Base-by-base conservation (phyloP, 495 filamentous ascomycete genomes). In the Xylaria curta region DNA sequence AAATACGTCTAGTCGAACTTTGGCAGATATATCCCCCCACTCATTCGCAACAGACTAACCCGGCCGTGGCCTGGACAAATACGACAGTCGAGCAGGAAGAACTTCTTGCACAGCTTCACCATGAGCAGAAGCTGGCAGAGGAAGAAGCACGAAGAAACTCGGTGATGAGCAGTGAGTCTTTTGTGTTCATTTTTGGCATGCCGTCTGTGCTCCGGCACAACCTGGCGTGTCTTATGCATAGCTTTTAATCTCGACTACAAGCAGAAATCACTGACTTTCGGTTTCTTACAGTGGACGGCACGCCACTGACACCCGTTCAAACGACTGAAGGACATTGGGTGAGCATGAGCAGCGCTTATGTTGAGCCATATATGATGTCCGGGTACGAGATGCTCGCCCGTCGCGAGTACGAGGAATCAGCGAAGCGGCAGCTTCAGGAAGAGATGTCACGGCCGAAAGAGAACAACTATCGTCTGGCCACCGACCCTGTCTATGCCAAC, bases 291-390 rank as follows among this genome's bases (percentile, higher is more conserved):
- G 72, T 85, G 68, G 84, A 86, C 68, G 83, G 84, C 47, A 86
- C 84, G 9, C 84, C 84, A n/a, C 69, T 86, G 36, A 87, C 85
- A 17, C 82, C 87, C 0, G 79, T 86, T 36, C 85, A 88, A 73
- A 82, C 79, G 2, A 77, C 81, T 51, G 84, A 87, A 66, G 82
- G 85, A 46, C 81, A 83, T n/a, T 88, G 87, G 86, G 72, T 81
- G 19, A 69, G 42, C 54, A 73, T 81, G 19, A 69, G 42, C 54
- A 73, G 63, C n/a, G 77, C 81, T 56, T 78, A 80, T 65, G 83
- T 85, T 3, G 91, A 94, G 77, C 91, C 91, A 15, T 94, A 94
- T 76, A 93, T 94, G 89, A 74, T 85, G 56, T 87, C 85, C 10
- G 91, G 91, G 17, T 93, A 93, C 76, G 88, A 89, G 65, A 80